These are phyloP conservation scores for Fusarium luffae DNA, from an alignment of 2,329 filamentous ascomycete species.

Conservation along the genomic window DNA sequence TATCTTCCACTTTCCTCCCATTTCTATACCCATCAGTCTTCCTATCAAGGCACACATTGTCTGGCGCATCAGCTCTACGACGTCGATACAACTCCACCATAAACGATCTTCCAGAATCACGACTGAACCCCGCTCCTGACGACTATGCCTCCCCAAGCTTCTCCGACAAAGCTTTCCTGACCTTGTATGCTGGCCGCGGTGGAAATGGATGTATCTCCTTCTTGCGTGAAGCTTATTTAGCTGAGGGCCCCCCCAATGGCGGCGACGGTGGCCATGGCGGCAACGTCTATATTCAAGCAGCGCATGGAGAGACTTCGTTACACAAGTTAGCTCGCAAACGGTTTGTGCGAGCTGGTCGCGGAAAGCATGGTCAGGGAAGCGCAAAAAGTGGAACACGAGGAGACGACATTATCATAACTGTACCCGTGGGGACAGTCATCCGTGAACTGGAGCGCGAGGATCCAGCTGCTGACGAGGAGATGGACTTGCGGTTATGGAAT, in stretches of 20 bases:
- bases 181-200: slow-evolving; percentile 80
- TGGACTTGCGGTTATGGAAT: slow-evolving; percentile 49
- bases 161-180: slow-evolving; percentile 84
- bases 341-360: slow-evolving; percentile 77
- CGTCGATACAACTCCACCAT: slow-evolving; percentile 46
- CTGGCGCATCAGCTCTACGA: slow-evolving; percentile 19
- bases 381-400: slow-evolving; percentile 80
- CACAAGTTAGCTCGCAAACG: slow-evolving; percentile 88
- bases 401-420: slow-evolving; percentile 86
- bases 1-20: slow-evolving; percentile 43
- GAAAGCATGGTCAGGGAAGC: slow-evolving; percentile 82
- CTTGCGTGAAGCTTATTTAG: slow-evolving; percentile 87
- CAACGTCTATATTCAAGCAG: slow-evolving; percentile 92
- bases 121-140: slow-evolving; percentile 83
- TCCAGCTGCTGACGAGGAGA: slow-evolving; percentile 74
- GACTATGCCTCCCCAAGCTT: slow-evolving; percentile 88
- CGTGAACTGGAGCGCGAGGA: slow-evolving; percentile 84
- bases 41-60: slow-evolving; percentile 30
- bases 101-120: slow-evolving; percentile 60
- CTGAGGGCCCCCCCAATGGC: slow-evolving; percentile 91
- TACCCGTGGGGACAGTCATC: slow-evolving; percentile 92
- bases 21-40: slow-evolving; percentile 65
- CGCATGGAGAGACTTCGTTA: slow-evolving; percentile 89
- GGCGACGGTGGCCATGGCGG: slow-evolving; percentile 94
- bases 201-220: slow-evolving; percentile 97